Percentiles rank a stretch among this genome's conserved stretches.
Conservation (phyloP, 495 filamentous ascomycete genomes). For the Glarea lozoyensis region DNA sequence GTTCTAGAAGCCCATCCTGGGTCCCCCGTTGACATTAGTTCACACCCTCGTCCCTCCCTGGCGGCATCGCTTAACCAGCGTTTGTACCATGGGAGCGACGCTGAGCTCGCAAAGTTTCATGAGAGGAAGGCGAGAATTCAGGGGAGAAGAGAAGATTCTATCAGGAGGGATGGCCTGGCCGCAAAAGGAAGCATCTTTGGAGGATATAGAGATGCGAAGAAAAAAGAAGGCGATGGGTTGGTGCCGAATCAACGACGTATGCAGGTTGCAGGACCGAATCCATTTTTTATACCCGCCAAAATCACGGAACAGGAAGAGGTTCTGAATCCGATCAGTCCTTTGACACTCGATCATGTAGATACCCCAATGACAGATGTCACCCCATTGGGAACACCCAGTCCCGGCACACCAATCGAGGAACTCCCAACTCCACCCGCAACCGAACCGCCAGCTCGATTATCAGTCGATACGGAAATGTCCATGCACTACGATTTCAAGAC, state of each 20-base stretch:
- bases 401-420: background rate
- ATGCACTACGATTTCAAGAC: conserved; percentile 19
- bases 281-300: conserved; percentile 28
- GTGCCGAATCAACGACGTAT: conserved; percentile 20
- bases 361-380: no score
- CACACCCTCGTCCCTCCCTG: conserved; percentile 13
- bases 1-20: conserved; percentile 22
- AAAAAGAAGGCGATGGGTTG: conserved; percentile 24
- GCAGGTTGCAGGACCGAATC: conserved; percentile 20
- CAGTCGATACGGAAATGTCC: conserved; percentile 13
- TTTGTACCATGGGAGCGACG: conserved; percentile 25
- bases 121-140: conserved; percentile 22
- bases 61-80: conserved; percentile 13
- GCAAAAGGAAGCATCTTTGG: conserved; percentile 31
- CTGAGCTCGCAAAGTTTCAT: conserved; percentile 21
- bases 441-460: conserved; percentile 1
- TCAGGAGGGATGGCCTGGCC: conserved; percentile 40
- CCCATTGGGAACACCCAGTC: no score
- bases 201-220: conserved; percentile 13
- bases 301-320: conserved; percentile 23
- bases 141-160: conserved; percentile 24
- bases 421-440: no score
- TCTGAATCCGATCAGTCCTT: no score
- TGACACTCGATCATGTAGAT: no score
- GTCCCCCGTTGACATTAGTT: conserved; percentile 17